A percentile compares a stretch with the other conserved stretches of the same genome.
phyloP scores from a whole-genome alignment of 208 protist species.

The Herpetomonas samuelpessoai region DNA sequence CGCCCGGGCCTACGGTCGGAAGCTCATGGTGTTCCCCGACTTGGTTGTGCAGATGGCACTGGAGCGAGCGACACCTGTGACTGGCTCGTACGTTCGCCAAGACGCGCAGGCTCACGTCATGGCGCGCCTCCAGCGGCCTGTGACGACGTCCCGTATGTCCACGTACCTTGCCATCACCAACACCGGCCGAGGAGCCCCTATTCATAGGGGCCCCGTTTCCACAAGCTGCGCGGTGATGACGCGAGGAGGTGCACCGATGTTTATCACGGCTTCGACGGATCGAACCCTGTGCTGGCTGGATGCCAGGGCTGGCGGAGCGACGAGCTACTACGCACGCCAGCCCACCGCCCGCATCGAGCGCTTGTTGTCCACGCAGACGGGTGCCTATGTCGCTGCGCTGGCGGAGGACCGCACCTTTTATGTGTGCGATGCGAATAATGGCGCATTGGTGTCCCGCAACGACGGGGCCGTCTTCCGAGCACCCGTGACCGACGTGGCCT shows the following conservation, averaged over 20 bases:
- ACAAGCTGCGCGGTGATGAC: slow-evolving; percentile 35
- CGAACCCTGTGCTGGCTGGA: slow-evolving; percentile 54
- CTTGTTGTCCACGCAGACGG: slow-evolving; percentile 40
- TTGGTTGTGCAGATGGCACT: slow-evolving; percentile 56
- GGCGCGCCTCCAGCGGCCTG: slow-evolving; percentile 11
- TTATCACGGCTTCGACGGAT: slow-evolving; percentile 55
- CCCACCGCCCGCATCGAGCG: slow-evolving; percentile 22
- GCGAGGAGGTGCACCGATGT: slow-evolving; percentile 17
- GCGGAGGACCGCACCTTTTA: slow-evolving; percentile 62
- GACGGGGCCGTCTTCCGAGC: slow-evolving; percentile 46
- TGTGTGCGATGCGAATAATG: slow-evolving; percentile 64
- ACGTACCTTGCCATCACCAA: slow-evolving; percentile 22
- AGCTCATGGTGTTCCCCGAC: slow-evolving; percentile 43
- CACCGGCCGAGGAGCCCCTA: slow-evolving; percentile 5
- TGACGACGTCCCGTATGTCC: neutral
- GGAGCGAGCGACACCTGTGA: slow-evolving; percentile 20
- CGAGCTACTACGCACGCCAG: slow-evolving; percentile 36
- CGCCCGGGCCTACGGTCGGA: slow-evolving; percentile 49
- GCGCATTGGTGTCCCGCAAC: slow-evolving; percentile 59
- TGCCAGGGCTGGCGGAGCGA: slow-evolving; percentile 20
- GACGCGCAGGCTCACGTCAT: slow-evolving; percentile 26
- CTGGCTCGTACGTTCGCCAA: slow-evolving; percentile 3
- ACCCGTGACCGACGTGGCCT: slow-evolving; percentile 43
- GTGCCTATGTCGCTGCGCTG: slow-evolving; percentile 61
- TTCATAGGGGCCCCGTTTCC: slow-evolving; percentile 48